Evolutionary conservation across 164 flowering plant genomes (phyloP), one percentile per base, ranked within the genome.

Genomic region (Vitis cinerea): DNA sequence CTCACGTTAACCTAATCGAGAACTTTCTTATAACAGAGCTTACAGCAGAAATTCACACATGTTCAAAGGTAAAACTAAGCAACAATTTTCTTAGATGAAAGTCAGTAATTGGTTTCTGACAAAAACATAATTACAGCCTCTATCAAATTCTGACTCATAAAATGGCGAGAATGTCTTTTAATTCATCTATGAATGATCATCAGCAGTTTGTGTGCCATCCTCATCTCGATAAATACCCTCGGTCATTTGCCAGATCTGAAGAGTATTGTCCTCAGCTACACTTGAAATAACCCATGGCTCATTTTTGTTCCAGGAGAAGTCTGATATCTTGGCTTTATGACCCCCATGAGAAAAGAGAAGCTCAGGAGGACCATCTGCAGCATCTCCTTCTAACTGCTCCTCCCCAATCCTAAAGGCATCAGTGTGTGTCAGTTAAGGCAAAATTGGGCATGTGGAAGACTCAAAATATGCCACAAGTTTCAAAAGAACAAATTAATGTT

Each of bases 311-410:
- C 98, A 95, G 10, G 96, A 87, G 79, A 95, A 95, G 58, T 95
- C 98, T 12, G 97, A 91, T 79, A 95, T 85, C 75, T 87, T 90
- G 17, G 85, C 91, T 68, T 86, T 95, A 79, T 95, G 99, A 59
- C 98, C 98, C 9, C 97, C 99, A 73, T 95, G 98, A 69, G 90
- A 86, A 71, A 93, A 93, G 9, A 93, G 84, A 68, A 95, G 93
- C 82, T 95, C 98, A 2, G 98, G 89, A 16, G 99, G 97, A 2
- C 99, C 99, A 78, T 93, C 99, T 50, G 87, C 93, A 2, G 92
- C 93, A 74, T 95, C 99, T 71, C 88, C 92, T 76, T 90, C 91
- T 65, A 74, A 37, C 73, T 93, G 98, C 81, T 95, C 98, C 59
- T 91, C 97, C 17, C 99, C 99, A 72, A 95, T 83, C 90, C 98